Evolutionary conservation across 495 filamentous ascomycete genomes (phyloP).

Genomic region (Rhypophila decipiens): DNA sequence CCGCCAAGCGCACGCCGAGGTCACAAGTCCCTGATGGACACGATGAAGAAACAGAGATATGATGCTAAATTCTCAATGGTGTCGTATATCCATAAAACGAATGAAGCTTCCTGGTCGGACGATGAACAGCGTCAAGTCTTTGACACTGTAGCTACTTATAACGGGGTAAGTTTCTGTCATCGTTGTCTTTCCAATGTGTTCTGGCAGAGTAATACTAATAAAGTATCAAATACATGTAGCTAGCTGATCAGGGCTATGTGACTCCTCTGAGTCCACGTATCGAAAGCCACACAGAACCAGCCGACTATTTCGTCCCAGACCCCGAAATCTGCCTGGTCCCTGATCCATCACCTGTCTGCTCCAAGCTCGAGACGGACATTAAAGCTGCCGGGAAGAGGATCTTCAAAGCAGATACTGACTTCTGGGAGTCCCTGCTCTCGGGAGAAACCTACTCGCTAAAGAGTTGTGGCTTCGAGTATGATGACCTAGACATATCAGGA

Average conservation of each 20-base stretch:
- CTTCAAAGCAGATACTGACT: conserved; percentile 12
- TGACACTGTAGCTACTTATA: conserved; percentile 19
- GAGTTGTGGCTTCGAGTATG: conserved; percentile 6
- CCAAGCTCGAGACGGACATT: conserved; percentile 41
- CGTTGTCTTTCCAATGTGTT: too few relatives aligned
- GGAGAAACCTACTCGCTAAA: too few relatives aligned
- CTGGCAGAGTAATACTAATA: too few relatives aligned
- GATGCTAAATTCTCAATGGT: too few relatives aligned
- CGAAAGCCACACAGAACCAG: conserved; percentile 12
- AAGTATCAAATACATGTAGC: too few relatives aligned
- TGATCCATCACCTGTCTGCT: conserved; percentile 43
- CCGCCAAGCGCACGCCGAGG: not conserved
- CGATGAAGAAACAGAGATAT: conserved; percentile 9
- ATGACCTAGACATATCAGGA: conserved; percentile 15
- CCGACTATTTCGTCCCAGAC: conserved; percentile 40
- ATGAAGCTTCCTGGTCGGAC: conserved; percentile 31
- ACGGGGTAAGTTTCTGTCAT: conserved; percentile 36
- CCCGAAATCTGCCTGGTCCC: conserved; percentile 44
- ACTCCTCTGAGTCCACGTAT: conserved; percentile 53
- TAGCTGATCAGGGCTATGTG: conserved; percentile 36
- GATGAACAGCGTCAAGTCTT: conserved; percentile 28
- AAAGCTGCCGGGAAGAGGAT: conserved; percentile 34
- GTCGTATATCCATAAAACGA: too few relatives aligned
- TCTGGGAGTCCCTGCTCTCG: conserved; percentile 10
- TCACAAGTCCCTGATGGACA: conserved; percentile 3